Base-by-base conservation (phyloP, 208 protist species). In the Paratrypanosoma confusum region DNA sequence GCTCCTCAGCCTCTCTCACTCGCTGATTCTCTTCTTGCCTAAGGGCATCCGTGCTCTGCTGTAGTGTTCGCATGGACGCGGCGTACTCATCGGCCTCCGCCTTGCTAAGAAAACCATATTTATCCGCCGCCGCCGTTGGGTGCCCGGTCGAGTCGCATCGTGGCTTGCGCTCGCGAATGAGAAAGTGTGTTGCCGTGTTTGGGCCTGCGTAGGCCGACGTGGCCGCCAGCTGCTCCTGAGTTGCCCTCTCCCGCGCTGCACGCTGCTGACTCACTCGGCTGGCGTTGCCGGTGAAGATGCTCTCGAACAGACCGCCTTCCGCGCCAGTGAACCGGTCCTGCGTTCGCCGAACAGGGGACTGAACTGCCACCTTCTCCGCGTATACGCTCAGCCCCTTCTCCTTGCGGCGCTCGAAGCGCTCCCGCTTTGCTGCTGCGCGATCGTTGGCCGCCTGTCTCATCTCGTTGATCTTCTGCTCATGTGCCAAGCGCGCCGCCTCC, bases 41-140 rank as follows among this genome's bases (percentile, higher is more conserved):
- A 55, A 80, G 53, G 6, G 55, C 63, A 31, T 45, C 44, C 21
- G 83, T n/a, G 42, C 57, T 36, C 29, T 50, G 78, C 8, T 77
- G 74, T 39, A 66, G 67, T 7, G 35, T 46, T 5, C 56, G 74
- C 75, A 81, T 86, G 58, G 81, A 71, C 26, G 45, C 53, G 24
- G 61, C 47, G 50, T 88, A 82, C 27, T 59, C 65, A 4, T 40
- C 45, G 39, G 80, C 74, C 50, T 91, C 82, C 20, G 54, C 75
- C 13, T 50, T 56, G 43, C 42, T 53, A 17, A 75, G 48, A 34
- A 86, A 91, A n/a, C 78, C 82, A 4, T 50, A 58, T 0, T 52
- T 65, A 25, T 56, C 61, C 3, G 66, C 63, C 34, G 53, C 57
- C 2, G 82, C 82, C 10, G 44, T 7, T 34, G 32, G 16, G 46